Percentiles rank a stretch among this genome's conserved stretches.
These are phyloP conservation scores for Psophocarpus tetragonolobus DNA, from an alignment of 306 rosid genomes.

Conservation along the genomic window DNA sequence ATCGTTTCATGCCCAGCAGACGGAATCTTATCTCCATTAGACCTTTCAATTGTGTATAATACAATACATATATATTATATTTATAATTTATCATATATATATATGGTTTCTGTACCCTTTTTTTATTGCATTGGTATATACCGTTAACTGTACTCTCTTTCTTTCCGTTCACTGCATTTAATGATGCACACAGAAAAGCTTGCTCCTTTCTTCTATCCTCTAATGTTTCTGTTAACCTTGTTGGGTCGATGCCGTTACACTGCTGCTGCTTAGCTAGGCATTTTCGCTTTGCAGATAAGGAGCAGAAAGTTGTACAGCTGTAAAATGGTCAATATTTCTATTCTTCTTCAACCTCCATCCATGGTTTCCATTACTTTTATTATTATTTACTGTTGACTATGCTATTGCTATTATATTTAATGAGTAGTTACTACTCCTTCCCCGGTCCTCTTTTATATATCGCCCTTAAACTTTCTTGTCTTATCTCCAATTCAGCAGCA, in stretches of 20 bases:
- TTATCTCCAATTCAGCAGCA: constrained; percentile 35
- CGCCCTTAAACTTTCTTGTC: constrained; percentile 8
- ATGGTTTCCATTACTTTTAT: not conserved
- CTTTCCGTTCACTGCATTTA: constrained; percentile 36
- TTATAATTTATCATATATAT: not conserved
- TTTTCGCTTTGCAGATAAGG: constrained; percentile 58
- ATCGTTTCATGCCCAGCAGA: not conserved
- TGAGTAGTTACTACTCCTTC: constrained; percentile 2
- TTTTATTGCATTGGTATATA: constrained; percentile 20
- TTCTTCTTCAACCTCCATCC: constrained; percentile 6
- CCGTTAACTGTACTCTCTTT: constrained; percentile 16
- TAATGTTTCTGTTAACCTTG: constrained; percentile 44
- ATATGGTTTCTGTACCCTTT: not conserved
- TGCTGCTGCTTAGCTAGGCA: constrained; percentile 56
- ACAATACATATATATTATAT: constrained; percentile 26
- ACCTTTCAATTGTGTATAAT: constrained; percentile 48
- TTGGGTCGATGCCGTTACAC: constrained; percentile 46
- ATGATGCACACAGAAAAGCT: constrained; percentile 46
- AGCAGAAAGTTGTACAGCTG: constrained; percentile 50
- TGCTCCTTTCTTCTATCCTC: constrained; percentile 41
- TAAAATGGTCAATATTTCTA: constrained; percentile 32
- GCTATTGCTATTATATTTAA: not conserved
- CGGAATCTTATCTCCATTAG: constrained; percentile 5
- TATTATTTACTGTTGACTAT: not conserved
- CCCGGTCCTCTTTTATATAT: not conserved